phyloP scores from a whole-genome alignment of 2,329 filamentous ascomycete genomes.

The Pseudocercospora pini-densiflorae region DNA sequence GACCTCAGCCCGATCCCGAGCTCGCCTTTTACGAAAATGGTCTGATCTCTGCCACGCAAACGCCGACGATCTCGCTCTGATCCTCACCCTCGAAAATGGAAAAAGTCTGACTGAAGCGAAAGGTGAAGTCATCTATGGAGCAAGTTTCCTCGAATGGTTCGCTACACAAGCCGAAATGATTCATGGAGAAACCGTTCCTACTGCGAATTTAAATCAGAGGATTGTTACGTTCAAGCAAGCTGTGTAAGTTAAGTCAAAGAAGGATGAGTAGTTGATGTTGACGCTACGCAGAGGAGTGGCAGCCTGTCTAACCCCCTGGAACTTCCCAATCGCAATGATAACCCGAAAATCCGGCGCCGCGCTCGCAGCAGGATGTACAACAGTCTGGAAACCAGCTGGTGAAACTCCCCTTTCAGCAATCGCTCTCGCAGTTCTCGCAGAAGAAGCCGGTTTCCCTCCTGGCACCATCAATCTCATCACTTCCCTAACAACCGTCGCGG shows the following conservation, averaged over 20 bases:
- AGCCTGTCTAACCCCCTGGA: slow-evolving; percentile 38
- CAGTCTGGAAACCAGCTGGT: slow-evolving; percentile 38
- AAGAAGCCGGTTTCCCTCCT: slow-evolving; percentile 36
- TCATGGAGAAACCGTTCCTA: slow-evolving; percentile 33
- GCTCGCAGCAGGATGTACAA: slow-evolving; percentile 42
- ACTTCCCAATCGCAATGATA: slow-evolving; percentile 46
- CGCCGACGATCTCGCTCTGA: slow-evolving; percentile 36
- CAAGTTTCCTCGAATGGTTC: slow-evolving; percentile 41
- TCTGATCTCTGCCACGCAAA: slow-evolving; percentile 36
- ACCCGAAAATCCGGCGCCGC: slow-evolving; percentile 40
- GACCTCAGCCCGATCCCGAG: slow-evolving; percentile 31
- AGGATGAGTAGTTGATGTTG: too few relatives aligned
- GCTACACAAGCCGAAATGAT: slow-evolving; percentile 34
- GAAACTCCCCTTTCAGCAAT: slow-evolving; percentile 39
- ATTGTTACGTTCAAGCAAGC: slow-evolving; percentile 38
- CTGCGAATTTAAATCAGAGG: slow-evolving; percentile 28
- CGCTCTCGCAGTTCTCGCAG: slow-evolving; percentile 35
- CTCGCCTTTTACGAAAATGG: slow-evolving; percentile 36
- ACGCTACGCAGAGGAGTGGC: slow-evolving; percentile 29
- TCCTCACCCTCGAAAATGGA: slow-evolving; percentile 41
- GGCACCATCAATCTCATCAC: slow-evolving; percentile 37
- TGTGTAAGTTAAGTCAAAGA: background rate
- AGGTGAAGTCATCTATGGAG: slow-evolving; percentile 39
- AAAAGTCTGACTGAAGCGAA: slow-evolving; percentile 38
- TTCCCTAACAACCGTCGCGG: slow-evolving; percentile 25